Base-by-base conservation (phyloP, 345 rosid species). In the Capsella bursapastoris region DNA sequence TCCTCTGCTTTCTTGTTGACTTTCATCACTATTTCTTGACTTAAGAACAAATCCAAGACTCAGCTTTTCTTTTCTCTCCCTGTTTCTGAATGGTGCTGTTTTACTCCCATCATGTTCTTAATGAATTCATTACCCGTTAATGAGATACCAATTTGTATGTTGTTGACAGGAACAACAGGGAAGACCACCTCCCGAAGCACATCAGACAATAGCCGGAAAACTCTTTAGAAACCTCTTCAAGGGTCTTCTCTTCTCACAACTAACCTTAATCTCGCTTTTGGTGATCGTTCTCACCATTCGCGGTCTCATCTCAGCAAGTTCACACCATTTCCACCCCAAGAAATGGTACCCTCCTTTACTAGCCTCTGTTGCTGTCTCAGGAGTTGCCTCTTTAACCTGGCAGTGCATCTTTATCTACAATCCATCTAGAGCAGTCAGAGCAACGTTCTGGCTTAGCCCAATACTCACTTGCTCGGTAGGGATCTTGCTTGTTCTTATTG, bases 301-400 rank as follows among this genome's bases (percentile, higher is more conserved):
- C 0, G 94, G 96, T 59, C 81, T 85, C 57, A 70, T 89, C 77
- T 78, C 74, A 5, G 82, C 82, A 38, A 37, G 35, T 25, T 78
- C 79, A 58, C 86, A 81, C 82, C 83, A 86, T 62, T 89, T 91
- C 79, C 83, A 79, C 31, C 91, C 88, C 15, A 82, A 52, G 84
- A 75, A 91, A 67, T 91, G 96, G 97, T 93, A 85, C 59, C 89
- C 86, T 68, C 96, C 96, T 3, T 75, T 91, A 61, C 84, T 89
- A 58, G 38, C 87, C 25, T 89, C 97, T 37, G 48, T 78, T 2
- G 92, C 84, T 4, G 79, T 70, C 27, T 84, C 85, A 1, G 96
- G 87, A 50, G 16, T 84, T 38, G 68, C 85, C 59, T 85, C 87
- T 73, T 77, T 87, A 49, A 31, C 58, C 4, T 89, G 87, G 87